Evolutionary conservation across 345 rosid species (phyloP).

Genomic region (Rhodamnia rubescens): DNA sequence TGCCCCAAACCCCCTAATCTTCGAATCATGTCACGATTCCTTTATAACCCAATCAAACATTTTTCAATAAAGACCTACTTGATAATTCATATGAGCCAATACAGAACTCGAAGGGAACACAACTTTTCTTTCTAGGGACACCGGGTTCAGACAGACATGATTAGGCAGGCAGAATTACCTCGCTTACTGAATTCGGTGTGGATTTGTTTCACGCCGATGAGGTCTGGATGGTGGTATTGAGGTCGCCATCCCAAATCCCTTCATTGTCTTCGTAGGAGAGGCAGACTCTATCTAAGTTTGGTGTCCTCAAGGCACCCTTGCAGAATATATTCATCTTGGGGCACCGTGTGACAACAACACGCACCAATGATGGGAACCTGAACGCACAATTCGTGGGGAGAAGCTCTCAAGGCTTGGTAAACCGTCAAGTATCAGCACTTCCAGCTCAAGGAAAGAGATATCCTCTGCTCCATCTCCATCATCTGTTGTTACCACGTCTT

Average conservation of each 20-base stretch:
- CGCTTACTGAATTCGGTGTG: accelerated
- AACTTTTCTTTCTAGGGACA: neutral
- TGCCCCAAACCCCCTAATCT: neutral
- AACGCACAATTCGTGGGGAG: accelerated
- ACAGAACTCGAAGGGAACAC: neutral
- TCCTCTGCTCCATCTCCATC: neutral
- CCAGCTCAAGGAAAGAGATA: neutral
- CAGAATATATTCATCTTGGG: neutral
- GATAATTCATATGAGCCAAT: neutral
- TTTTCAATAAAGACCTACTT: neutral
- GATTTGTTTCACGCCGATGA: accelerated
- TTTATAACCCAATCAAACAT: neutral
- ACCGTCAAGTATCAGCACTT: accelerated
- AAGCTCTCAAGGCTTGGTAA: neutral
- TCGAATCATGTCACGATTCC: neutral
- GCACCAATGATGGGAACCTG: accelerated
- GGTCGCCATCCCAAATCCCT: accelerated
- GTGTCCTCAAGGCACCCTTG: neutral
- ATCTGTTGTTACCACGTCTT: neutral
- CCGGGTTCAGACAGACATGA: neutral
- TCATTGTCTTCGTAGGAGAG: accelerated
- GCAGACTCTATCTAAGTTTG: accelerated
- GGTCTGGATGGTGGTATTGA: neutral
- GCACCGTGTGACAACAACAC: accelerated
- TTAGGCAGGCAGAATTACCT: neutral